These are phyloP conservation scores for Aspergillus calidoustus DNA, from an alignment of 2,329 filamentous ascomycete species.

Conservation along the genomic window DNA sequence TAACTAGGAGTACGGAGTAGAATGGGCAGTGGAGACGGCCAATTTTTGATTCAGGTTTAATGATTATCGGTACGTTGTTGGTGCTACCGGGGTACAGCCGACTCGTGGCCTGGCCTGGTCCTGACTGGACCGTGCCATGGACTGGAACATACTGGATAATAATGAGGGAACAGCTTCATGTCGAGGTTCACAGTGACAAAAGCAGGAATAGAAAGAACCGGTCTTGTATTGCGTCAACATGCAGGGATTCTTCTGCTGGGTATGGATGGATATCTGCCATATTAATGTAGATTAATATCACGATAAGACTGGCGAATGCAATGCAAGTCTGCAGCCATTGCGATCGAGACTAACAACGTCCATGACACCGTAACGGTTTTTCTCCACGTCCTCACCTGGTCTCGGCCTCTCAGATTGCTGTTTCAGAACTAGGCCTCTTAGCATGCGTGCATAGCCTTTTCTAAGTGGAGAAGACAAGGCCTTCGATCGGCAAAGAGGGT, in stretches of 20 bases:
- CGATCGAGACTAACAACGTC: neutral
- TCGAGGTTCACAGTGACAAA: neutral
- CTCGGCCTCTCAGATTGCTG: neutral
- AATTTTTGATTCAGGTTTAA: neutral
- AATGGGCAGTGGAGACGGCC: neutral
- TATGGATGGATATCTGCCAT: neutral
- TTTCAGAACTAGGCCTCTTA: neutral
- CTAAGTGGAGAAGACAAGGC: neutral
- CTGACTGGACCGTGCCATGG: neutral
- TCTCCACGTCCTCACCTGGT: neutral
- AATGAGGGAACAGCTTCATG: neutral
- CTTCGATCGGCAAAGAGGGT: slow-evolving; percentile 1
- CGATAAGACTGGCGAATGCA: too few species aligned
- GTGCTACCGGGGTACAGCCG: neutral
- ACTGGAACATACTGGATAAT: neutral
- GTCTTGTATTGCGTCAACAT: neutral
- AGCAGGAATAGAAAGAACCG: neutral
- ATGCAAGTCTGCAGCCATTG: neutral
- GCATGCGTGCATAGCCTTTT: neutral
- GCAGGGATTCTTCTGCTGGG: neutral
- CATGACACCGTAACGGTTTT: slow-evolving; percentile 3
- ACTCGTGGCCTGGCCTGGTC: neutral
- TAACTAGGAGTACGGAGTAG: neutral
- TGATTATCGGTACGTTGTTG: neutral
- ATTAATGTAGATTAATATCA: neutral